phyloP scores from a whole-genome alignment of 2,329 filamentous ascomycete genomes.

The Claviceps lovelessii region DNA sequence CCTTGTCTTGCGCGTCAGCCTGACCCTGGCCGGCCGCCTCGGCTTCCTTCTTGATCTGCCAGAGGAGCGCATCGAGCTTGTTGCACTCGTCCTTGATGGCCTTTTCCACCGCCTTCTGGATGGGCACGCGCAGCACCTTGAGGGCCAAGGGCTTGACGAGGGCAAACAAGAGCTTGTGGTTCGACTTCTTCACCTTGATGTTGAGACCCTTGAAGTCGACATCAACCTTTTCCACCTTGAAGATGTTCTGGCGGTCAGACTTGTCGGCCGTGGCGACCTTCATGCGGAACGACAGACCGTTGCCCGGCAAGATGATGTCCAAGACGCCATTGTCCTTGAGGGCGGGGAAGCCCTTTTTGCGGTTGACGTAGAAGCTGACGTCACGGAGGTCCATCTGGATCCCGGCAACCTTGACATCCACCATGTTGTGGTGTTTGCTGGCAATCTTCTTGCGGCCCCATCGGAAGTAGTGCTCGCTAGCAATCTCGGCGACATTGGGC shows the following conservation, averaged over 20 bases:
- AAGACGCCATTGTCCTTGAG: conserved; percentile 78
- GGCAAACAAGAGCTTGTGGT: conserved; percentile 79
- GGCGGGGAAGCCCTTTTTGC: conserved; percentile 82
- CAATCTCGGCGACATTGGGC: conserved; percentile 79
- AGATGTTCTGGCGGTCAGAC: conserved; percentile 65
- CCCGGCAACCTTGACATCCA: conserved; percentile 71
- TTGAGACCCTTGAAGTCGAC: conserved; percentile 70
- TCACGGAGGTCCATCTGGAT: conserved; percentile 86
- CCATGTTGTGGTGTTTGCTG: conserved; percentile 69
- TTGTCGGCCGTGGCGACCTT: conserved; percentile 70
- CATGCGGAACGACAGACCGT: conserved; percentile 84
- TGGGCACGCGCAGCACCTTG: conserved; percentile 65
- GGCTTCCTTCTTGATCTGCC: conserved; percentile 69
- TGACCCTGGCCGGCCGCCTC: conserved; percentile 53
- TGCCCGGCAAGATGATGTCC: conserved; percentile 75
- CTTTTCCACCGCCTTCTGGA: conserved; percentile 82
- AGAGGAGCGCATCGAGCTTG: conserved; percentile 58
- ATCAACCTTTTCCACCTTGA: conserved; percentile 83
- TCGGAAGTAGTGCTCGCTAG: conserved; percentile 85
- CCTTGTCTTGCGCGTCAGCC: conserved; percentile 52
- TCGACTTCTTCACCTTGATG: conserved; percentile 87
- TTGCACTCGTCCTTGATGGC: conserved; percentile 72
- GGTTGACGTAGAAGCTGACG: conserved; percentile 88
- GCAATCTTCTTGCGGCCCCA: conserved; percentile 81
- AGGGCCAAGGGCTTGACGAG: conserved; percentile 79